Evolutionary conservation across 352 stramenopile genomes (phyloP), one percentile per base, ranked within the genome.

Genomic region (Globisporangium yorkense): DNA sequence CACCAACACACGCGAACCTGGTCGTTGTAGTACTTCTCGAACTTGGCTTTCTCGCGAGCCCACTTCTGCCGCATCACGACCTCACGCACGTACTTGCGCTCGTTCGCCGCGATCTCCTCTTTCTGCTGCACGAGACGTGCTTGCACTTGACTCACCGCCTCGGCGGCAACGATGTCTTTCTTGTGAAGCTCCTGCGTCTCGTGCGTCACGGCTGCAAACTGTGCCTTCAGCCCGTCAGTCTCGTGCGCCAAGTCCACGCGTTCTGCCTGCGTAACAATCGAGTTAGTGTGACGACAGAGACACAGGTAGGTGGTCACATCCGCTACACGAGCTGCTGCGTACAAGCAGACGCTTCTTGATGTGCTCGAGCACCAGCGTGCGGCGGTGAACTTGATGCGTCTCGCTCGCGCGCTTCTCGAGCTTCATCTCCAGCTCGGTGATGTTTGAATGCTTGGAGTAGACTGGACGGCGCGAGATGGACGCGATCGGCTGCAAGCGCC

Each of bases 381-480:
- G 74, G 3, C 80, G 75, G 40, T 86, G 67, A 2, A 94, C 71
- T 18, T 87, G 66, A 27, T 85, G 73, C 0, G 75, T 78, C 54
- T 89, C 84, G 45, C 74, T 71, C 1, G 67, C 75, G 21, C 80
- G 69, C 9, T 74, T 73, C 46, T 88, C 70, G n/a, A 94, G 63
- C 29, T 83, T 80, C 15, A 57, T 56, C 40, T 92, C 80, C 12
- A 92, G 61, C 20, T 92, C 75, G 48, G 73, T 75, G 54, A 92
- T 94, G 31, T 92, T 92, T 15, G 80, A 88, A 63, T 88, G 78
- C 59, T 94, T 94, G 10, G 84, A 83, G 65, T 94, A 92, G 57
- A 94, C 68, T 0, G 82, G 84, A 3, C 84, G 76, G 15, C 84
- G 70, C 15, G 82, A 92, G 46, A 92, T 86, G 13, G 83, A 88